Percentiles rank a stretch among this genome's conserved stretches.
These are phyloP conservation scores for Zygnema circumcarinatum DNA, from an alignment of 139 green algal species.

Conservation along the genomic window DNA sequence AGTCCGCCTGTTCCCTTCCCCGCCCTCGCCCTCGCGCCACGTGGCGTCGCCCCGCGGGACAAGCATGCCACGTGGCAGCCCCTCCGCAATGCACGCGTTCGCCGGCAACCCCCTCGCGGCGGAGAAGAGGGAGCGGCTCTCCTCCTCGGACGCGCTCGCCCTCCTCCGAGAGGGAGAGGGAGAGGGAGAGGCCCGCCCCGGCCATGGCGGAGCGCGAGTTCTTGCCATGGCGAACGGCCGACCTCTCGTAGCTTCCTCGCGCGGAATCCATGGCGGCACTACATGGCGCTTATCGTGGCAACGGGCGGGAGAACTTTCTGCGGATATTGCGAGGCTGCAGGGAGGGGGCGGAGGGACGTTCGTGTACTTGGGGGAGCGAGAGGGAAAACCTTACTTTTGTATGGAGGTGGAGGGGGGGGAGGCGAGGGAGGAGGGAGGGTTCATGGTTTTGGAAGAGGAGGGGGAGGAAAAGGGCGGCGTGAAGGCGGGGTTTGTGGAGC, in stretches of 20 bases:
- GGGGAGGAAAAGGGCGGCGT: neutral
- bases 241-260: neutral
- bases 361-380: constrained; percentile 37
- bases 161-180: neutral
- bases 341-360: neutral
- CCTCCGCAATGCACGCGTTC: neutral
- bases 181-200: neutral
- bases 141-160: neutral
- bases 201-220: neutral
- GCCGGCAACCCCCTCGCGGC: neutral
- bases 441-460: neutral
- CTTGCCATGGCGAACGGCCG: neutral
- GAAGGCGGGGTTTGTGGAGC: constrained; percentile 27
- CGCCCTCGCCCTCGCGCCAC: too few species aligned
- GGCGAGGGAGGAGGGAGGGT: neutral
- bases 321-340: neutral
- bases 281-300: neutral
- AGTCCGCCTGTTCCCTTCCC: too few species aligned
- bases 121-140: neutral
- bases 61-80: neutral
- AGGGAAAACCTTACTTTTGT: constrained; percentile 28
- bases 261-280: neutral
- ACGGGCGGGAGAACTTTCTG: neutral
- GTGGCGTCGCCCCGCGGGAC: too few species aligned
- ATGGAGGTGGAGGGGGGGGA: constrained; percentile 23